Evolutionary conservation across 257 asterid species (phyloP), one percentile per base, ranked within the genome.

Genomic region (Ilex aquifolium): DNA sequence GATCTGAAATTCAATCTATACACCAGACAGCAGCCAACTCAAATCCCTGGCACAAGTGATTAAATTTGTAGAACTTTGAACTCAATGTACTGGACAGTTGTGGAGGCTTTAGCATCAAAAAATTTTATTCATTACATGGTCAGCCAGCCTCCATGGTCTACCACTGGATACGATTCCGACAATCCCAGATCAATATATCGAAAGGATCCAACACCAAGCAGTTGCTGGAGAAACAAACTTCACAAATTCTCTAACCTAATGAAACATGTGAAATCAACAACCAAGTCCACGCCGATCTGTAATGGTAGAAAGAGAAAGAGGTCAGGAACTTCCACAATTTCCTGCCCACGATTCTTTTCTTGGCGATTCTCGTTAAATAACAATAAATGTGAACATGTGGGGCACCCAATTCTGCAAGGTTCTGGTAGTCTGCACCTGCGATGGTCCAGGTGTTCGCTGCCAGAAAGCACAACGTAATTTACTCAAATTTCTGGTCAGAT

Each of bases 401-500:
- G 13, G 15, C 13, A 10, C 11, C n/a, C 52, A 6, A 3, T 5
- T 7, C 42, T 36, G 42, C 42, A 46, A 46, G 13, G 3, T 46
- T 46, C n/a, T 7, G 52, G 10, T 46, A 7, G 10, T 10, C 3
- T 46, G 52, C 52, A 10, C 52, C 52, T 10, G n/a, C 52, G 1
- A 10, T 3, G 3, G 52, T 46, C 4, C 11, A 46, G 2, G 52
- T 46, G 12, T 14, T 10, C 1, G n/a, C 52, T 3, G 52, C 52
- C 5, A 36, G n/a, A 14, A 46, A 46, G 52, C 52, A 10, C 13
- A 46, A 14, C 3, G 27, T 21, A 21, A 46, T 7, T 10, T 4
- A 46, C n/a, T 46, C 52, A 11, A 46, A 46, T 46, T 46, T 46
- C 15, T 15, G 5, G 0, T 91, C 87, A 93, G 76, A 93, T 93